Evolutionary conservation across 192 early-diverging fungal genomes (phyloP).

Genomic region (Gonapodya sp.): DNA sequence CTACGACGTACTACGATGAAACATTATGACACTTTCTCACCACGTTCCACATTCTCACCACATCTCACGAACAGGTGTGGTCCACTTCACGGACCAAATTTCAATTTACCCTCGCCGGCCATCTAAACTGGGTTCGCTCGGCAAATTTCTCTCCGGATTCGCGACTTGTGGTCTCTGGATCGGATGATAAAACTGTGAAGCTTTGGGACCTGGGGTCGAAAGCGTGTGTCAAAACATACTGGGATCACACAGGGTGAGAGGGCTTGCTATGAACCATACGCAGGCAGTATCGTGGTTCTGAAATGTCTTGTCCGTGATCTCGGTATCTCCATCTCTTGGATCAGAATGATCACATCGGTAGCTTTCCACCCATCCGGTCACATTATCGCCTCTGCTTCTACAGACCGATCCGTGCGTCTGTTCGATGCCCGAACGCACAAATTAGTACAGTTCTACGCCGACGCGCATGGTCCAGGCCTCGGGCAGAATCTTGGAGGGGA

Average conservation of each 20-base stretch:
- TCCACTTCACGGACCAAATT: conserved; percentile 45
- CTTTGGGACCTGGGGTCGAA: conserved; percentile 43
- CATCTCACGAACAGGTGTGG: conserved; percentile 31
- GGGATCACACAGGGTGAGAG: conserved; percentile 42
- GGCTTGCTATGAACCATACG: too few species aligned
- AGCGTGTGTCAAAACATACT: conserved; percentile 47
- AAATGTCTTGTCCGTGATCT: too few species aligned
- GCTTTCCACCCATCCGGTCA: conserved; percentile 46
- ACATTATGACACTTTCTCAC: neutral
- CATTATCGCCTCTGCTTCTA: conserved; percentile 37
- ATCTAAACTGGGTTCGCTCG: conserved; percentile 51
- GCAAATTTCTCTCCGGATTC: conserved; percentile 41
- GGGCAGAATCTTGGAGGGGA: conserved; percentile 12
- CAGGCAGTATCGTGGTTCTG: too few species aligned
- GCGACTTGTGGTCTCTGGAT: conserved; percentile 39
- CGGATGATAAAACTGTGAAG: conserved; percentile 50
- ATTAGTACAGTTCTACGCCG: conserved; percentile 45
- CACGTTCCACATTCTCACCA: neutral
- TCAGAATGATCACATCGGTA: conserved; percentile 35
- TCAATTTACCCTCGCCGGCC: conserved; percentile 42
- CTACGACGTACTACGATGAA: neutral
- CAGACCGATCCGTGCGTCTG: conserved; percentile 43
- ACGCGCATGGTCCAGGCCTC: conserved; percentile 29
- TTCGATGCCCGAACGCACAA: conserved; percentile 52
- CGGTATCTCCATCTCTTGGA: neutral